phyloP scores from a whole-genome alignment of 805 yeast genomes.

The Metschnikowia bowlesiae region DNA sequence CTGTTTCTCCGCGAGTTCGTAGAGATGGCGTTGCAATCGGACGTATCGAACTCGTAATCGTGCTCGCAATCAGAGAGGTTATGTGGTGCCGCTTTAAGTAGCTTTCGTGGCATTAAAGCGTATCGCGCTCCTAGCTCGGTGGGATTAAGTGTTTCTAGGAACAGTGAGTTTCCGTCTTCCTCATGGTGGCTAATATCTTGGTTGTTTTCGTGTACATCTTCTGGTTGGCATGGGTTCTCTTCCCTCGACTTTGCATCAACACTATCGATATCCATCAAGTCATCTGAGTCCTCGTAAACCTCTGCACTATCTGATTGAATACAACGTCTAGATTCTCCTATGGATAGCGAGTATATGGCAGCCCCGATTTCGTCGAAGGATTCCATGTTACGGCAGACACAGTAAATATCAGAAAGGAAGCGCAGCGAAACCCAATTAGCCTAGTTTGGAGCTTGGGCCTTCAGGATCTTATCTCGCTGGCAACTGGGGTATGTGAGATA shows the following conservation, averaged over 20 bases:
- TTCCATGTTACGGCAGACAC: constrained; percentile 4
- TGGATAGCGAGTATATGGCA: constrained; percentile 13
- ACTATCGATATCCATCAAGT: constrained; percentile 24
- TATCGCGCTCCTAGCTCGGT: constrained; percentile 39
- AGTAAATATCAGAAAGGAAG: background rate
- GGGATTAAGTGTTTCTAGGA: constrained; percentile 28
- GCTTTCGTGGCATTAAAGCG: constrained; percentile 30
- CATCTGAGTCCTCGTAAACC: constrained; percentile 7
- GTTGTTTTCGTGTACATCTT: background rate
- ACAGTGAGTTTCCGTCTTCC: constrained; percentile 8
- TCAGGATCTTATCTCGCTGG: background rate
- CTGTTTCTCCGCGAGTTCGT: background rate
- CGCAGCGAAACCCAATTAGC: background rate
- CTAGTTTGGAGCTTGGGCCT: background rate
- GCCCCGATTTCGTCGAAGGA: constrained; percentile 16
- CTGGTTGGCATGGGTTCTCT: background rate
- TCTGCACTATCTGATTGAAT: background rate
- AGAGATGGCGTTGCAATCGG: background rate
- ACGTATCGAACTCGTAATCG: constrained; percentile 27
- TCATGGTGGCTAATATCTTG: background rate
- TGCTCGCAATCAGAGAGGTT: constrained; percentile 1
- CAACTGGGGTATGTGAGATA: background rate
- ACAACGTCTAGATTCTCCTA: constrained; percentile 3
- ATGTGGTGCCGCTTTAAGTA: constrained; percentile 19
- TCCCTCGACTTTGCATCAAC: background rate